Evolutionary conservation across 441 rosid species (phyloP), one percentile per base, ranked within the genome.

Genomic region (Croton setiger): DNA sequence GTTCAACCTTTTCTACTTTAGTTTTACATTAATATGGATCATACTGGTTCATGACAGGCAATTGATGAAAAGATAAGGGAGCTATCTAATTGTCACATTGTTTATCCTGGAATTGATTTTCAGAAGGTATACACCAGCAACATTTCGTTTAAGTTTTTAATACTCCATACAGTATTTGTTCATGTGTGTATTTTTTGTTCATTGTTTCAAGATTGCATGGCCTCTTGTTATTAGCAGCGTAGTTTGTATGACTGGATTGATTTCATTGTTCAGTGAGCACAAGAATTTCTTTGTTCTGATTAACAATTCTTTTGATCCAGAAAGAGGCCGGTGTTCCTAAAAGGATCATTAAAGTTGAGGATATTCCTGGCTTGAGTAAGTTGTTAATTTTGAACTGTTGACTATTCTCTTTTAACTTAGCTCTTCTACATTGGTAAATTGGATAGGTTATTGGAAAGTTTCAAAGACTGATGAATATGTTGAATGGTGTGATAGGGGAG

Each of bases 1-100:
- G 59, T 17, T 41, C 53, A 43, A 33, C 48, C 59, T 74, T 21
- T 69, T 51, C 53, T 61, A 13, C 35, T 69, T 45, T 33, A 33
- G 47, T 1, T 62, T 55, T 54, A 36, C 44, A 21, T 48, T 74
- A 57, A 75, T 49, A 60, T 63, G 23, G 14, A 21, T 23, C 73
- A 23, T 43, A 20, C 27, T 66, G 78, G 66, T 35, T 76, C 61
- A 72, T 80, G 72, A 43, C 81, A 93, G 99, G 99, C 97, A 68
- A 91, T 96, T 71, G 96, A 89, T 81, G 97, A 93, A 81, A 91
- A 88, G 87, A 96, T 96, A 75, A 84, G 88, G 83, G 97, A 93
- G 81, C 90, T 96, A 70, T 93, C 98, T 20, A 87, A 88, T 74
- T 91, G 97, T 78, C 99, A 96, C 77, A 82, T 78, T 72, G 87